A percentile compares a stretch with the other conserved stretches of the same genome.
Conservation (phyloP, 1,284 basidiomycete species). For the Termitomyces sp. region DNA sequence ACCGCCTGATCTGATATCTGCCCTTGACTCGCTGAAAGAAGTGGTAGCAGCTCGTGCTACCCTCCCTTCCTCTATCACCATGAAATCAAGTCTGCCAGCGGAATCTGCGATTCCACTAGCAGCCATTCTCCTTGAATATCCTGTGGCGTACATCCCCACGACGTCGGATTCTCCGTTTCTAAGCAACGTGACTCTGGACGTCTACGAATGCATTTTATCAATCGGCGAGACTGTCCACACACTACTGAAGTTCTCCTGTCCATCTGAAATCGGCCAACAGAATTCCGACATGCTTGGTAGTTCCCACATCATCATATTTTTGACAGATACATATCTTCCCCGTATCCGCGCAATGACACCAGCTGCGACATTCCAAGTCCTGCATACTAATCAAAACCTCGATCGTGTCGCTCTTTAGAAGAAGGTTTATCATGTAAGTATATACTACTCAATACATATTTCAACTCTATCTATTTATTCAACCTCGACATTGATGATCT, state of each 20-base stretch:
- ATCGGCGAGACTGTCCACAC: constrained; percentile 11
- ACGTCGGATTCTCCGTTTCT: constrained; percentile 33
- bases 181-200: constrained; percentile 35
- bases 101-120: constrained; percentile 38
- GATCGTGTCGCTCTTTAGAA: constrained; percentile 37
- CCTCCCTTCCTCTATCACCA: constrained; percentile 17
- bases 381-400: constrained; percentile 27
- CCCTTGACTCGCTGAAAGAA: constrained; percentile 13
- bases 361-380: constrained; percentile 15
- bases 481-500: constrained; percentile 75
- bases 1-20: constrained; percentile 9
- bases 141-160: constrained; percentile 48
- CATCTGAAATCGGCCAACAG: constrained; percentile 13
- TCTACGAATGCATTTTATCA: constrained; percentile 38
- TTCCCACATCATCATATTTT: constrained; percentile 4
- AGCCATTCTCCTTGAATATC: constrained; percentile 52
- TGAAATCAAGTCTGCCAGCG: constrained; percentile 23
- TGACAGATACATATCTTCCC: constrained; percentile 11
- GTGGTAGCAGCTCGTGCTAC: constrained; percentile 1
- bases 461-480: constrained; percentile 27
- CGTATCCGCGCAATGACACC: constrained; percentile 6
- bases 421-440: not conserved
- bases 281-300: constrained; percentile 10
- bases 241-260: constrained; percentile 24
- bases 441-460: constrained; percentile 17